Percentiles rank a stretch among this genome's conserved stretches.
These are phyloP conservation scores for Yamadazyma jaroonii DNA, from an alignment of 1,139 yeast species.

Conservation along the genomic window DNA sequence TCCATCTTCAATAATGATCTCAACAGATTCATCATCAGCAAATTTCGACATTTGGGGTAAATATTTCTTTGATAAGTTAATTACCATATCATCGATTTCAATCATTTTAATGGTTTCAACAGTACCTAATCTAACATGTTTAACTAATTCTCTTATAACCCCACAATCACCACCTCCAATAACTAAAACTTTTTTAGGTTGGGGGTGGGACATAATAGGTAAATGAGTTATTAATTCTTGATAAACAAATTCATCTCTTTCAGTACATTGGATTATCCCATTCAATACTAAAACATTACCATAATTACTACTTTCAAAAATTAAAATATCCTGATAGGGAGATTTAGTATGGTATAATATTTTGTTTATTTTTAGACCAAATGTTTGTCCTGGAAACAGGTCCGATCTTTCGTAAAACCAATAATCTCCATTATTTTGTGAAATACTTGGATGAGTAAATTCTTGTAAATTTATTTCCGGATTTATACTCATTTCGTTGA, in stretches of 20 bases:
- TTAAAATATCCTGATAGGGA: conserved; percentile 51
- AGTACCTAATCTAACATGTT: conserved; percentile 53
- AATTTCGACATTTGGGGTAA: conserved; percentile 80
- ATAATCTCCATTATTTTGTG: conserved; percentile 22
- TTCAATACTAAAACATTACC: conserved; percentile 86
- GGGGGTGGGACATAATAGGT: conserved; percentile 72
- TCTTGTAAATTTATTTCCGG: conserved; percentile 16
- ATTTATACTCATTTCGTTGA: too few relatives aligned
- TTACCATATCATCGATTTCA: conserved; percentile 89
- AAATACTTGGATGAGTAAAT: conserved; percentile 27
- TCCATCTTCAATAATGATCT: conserved; percentile 82
- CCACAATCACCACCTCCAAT: conserved; percentile 98
- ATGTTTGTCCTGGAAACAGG: conserved; percentile 46
- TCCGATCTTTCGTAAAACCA: conserved; percentile 44
- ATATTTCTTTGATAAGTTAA: conserved; percentile 68
- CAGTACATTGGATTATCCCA: conserved; percentile 86
- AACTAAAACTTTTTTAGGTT: conserved; percentile 73
- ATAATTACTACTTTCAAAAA: conserved; percentile 69
- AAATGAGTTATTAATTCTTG: conserved; percentile 86
- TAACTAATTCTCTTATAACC: conserved; percentile 78
- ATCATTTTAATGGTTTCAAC: conserved; percentile 76
- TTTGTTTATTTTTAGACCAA: conserved; percentile 33
- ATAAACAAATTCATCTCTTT: conserved; percentile 85
- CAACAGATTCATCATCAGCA: conserved; percentile 68
- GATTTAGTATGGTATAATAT: conserved; percentile 37